Evolutionary conservation across 2,329 filamentous ascomycete species (phyloP), one percentile per base, ranked within the genome.

Genomic region (Hypocreales sp.): DNA sequence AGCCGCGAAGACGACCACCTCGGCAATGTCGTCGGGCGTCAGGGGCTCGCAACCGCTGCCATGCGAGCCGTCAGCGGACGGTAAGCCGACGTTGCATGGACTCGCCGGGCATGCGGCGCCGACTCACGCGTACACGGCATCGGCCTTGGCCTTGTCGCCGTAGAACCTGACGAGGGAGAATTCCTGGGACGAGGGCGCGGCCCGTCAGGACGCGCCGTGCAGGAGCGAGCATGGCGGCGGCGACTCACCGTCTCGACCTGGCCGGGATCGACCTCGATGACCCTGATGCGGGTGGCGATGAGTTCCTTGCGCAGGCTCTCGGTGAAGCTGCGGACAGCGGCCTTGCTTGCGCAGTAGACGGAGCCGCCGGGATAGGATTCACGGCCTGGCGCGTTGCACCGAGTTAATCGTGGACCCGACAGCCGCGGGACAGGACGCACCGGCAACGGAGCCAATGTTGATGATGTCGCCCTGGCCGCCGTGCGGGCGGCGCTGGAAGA

Each of bases 311-410:
- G 67, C 48, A 94, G 54, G 8, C 77, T 67, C 31, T 92, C 83
- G 1, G 81, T 84, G 56, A 92, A 93, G 39, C 67, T 78, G 40
- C 79, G 71, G 30, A 93, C 78, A 2, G 86, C 86, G 13, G 84
- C 82, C 57, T 94, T 94, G 33, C 80, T 86, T 1, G 84, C 82
- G 52, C 86, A 93, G 65, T 94, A 94, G 47, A 93, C 92, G 48
- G 75, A 74, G 16, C 86, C 86, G 26, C 83, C 82, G 1, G 72
- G 62, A 51, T 93, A 94, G 8, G 81, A 68, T 41, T 92, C 84
- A 24, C 84, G 69, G 17, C 83, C 53, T 50, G 17, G 13, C 12
- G 12, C n/a, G n/a, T n/a, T n/a, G n/a, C n/a, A n/a, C n/a, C n/a
- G n/a, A n/a, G n/a, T n/a, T n/a, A n/a, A n/a, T n/a, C n/a, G n/a